These are phyloP conservation scores for Salix koriyanagi DNA, from an alignment of 345 rosid species.

Conservation along the genomic window DNA sequence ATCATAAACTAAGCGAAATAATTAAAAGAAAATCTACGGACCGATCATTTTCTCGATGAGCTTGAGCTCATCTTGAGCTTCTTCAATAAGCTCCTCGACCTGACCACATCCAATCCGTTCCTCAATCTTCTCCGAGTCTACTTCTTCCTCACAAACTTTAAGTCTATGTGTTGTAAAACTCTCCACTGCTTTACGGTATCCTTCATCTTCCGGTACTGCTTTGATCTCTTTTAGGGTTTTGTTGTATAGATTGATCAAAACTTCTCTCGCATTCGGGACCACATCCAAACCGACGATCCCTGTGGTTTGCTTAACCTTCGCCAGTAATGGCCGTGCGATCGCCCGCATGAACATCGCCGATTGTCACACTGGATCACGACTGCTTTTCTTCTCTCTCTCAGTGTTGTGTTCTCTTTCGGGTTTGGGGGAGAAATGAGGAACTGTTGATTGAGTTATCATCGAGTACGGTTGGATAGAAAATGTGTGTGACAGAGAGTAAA, in stretches of 20 bases:
- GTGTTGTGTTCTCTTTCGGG: background rate
- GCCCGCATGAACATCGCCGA: constrained; percentile 58
- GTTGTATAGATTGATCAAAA: constrained; percentile 62
- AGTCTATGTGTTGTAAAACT: constrained; percentile 78
- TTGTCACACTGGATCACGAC: constrained; percentile 2
- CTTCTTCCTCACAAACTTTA: constrained; percentile 69
- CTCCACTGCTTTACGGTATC: constrained; percentile 94
- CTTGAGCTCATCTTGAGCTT: constrained; percentile 93
- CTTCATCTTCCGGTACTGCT: constrained; percentile 92
- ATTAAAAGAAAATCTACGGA: constrained; percentile 6
- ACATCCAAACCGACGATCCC: constrained; percentile 96
- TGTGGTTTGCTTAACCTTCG: constrained; percentile 82
- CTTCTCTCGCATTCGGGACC: constrained; percentile 87
- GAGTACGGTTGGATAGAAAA: background rate
- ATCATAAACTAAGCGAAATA: background rate
- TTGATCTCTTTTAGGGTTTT: constrained; percentile 94
- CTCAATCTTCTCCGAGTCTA: constrained; percentile 88
- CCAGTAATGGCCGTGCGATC: constrained; percentile 91
- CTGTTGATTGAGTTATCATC: background rate
- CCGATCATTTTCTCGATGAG: constrained; percentile 91
- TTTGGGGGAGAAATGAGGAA: background rate
- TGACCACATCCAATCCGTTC: constrained; percentile 86
- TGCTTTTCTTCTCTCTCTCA: background rate
- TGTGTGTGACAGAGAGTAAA: background rate
- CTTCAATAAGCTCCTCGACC: constrained; percentile 97